Percentiles rank a stretch among this genome's conserved stretches.
phyloP scores from a whole-genome alignment of 2,329 filamentous ascomycete genomes.

The Claviceps sorghi region DNA sequence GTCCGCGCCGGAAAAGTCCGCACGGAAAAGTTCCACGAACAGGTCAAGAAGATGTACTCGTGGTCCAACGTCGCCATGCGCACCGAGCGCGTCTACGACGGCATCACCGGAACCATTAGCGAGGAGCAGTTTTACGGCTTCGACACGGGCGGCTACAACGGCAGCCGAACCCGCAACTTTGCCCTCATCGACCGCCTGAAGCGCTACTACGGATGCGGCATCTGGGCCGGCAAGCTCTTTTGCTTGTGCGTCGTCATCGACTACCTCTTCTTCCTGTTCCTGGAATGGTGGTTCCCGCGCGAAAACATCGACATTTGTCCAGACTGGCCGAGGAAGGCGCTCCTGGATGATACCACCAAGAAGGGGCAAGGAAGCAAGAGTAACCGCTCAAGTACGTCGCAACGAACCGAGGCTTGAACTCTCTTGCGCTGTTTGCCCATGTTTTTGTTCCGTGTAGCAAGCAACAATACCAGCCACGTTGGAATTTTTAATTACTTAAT shows the following conservation, averaged over 20 bases:
- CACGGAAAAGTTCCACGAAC: slow-evolving; percentile 88
- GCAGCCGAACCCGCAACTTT: slow-evolving; percentile 65
- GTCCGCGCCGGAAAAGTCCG: slow-evolving; percentile 75
- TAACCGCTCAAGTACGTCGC: slow-evolving; percentile 20
- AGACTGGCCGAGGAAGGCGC: slow-evolving; percentile 73
- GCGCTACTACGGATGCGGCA: slow-evolving; percentile 92
- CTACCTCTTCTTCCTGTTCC: slow-evolving; percentile 74
- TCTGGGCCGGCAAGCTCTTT: slow-evolving; percentile 96
- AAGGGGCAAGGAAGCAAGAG: slow-evolving; percentile 13
- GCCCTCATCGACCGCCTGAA: slow-evolving; percentile 90
- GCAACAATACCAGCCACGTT: too few relatives aligned
- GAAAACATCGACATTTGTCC: slow-evolving; percentile 77
- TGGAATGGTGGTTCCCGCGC: slow-evolving; percentile 77
- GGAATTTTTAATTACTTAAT: too few relatives aligned
- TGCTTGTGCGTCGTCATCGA: slow-evolving; percentile 90
- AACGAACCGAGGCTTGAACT: slow-evolving; percentile 9
- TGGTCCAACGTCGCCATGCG: slow-evolving; percentile 92
- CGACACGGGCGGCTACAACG: slow-evolving; percentile 54
- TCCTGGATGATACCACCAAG: slow-evolving; percentile 18
- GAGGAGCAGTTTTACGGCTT: slow-evolving; percentile 83
- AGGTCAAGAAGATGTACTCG: slow-evolving; percentile 97
- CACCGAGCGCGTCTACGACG: slow-evolving; percentile 89
- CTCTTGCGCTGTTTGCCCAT: too few relatives aligned
- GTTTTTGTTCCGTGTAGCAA: too few relatives aligned
- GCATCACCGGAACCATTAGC: slow-evolving; percentile 72